phyloP scores from a whole-genome alignment of 164 flowering plant species.

The Saururus chinensis region DNA sequence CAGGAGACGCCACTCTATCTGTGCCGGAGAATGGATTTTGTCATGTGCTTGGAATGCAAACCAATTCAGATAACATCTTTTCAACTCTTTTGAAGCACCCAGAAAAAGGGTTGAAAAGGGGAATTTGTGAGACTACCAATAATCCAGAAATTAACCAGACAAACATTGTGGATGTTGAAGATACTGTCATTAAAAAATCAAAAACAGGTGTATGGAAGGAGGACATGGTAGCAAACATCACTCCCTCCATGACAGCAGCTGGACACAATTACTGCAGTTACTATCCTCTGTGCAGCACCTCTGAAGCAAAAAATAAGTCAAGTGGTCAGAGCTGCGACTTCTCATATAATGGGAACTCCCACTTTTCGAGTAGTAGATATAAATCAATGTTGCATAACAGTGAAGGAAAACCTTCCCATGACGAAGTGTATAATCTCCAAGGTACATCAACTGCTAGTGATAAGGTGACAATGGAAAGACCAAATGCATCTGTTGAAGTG shows the following conservation, averaged over 20 bases:
- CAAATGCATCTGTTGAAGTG: not conserved
- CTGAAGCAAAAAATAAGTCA: not conserved
- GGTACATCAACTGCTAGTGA: not conserved
- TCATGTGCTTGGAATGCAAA: conserved; percentile 11
- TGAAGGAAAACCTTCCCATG: not conserved
- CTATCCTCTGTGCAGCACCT: not conserved
- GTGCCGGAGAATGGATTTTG: conserved; percentile 11
- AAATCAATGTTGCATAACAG: not conserved
- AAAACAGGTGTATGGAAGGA: not conserved
- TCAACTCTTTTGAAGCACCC: conserved; percentile 9
- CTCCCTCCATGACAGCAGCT: not conserved
- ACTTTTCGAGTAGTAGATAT: not conserved
- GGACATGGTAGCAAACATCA: not conserved
- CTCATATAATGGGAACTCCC: not conserved
- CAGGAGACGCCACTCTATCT: conserved; percentile 3
- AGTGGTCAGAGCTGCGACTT: not conserved
- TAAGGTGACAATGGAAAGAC: not conserved
- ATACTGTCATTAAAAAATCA: not conserved
- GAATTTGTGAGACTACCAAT: conserved; percentile 3
- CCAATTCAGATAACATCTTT: conserved; percentile 14
- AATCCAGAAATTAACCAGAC: conserved; percentile 5
- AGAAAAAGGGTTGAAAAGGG: conserved; percentile 24
- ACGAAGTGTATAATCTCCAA: not conserved
- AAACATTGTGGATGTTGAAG: conserved; percentile 12
- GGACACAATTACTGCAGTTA: not conserved